Percentiles rank a stretch among this genome's conserved stretches.
These are phyloP conservation scores for Rhododendron mucronatum DNA, from an alignment of 148 eudicot species.

Conservation along the genomic window DNA sequence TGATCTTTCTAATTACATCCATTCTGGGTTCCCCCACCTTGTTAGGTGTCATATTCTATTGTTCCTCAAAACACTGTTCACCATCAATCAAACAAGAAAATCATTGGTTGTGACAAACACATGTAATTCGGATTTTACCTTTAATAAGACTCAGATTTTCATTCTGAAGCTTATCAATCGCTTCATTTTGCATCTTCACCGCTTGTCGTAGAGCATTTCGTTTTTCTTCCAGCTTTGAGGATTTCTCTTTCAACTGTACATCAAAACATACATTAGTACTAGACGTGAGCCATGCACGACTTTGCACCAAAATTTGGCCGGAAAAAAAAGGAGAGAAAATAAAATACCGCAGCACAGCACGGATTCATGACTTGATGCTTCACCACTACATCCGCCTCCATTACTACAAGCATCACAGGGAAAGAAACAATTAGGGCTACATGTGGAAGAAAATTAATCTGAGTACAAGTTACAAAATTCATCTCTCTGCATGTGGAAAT, in stretches of 20 bases:
- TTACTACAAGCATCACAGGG: neutral
- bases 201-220: conserved; percentile 7
- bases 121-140: neutral
- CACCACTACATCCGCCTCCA: conserved; percentile 4
- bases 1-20: neutral
- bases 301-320: neutral
- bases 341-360: conserved; percentile 7
- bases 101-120: neutral
- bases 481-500: no score
- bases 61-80: neutral
- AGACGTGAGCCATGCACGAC: neutral
- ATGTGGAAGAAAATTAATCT: no score
- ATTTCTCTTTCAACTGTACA: conserved; percentile 17
- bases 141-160: conserved; percentile 13
- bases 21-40: neutral
- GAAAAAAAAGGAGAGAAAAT: neutral
- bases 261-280: neutral
- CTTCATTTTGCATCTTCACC: conserved; percentile 8
- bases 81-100: neutral
- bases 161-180: conserved; percentile 8
- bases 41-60: neutral
- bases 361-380: neutral
- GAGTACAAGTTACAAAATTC: no score
- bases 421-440: neutral
- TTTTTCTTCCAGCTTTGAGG: conserved; percentile 6